Conservation (phyloP, 768 basidiomycete genomes). For the Macrocybe gigantea region DNA sequence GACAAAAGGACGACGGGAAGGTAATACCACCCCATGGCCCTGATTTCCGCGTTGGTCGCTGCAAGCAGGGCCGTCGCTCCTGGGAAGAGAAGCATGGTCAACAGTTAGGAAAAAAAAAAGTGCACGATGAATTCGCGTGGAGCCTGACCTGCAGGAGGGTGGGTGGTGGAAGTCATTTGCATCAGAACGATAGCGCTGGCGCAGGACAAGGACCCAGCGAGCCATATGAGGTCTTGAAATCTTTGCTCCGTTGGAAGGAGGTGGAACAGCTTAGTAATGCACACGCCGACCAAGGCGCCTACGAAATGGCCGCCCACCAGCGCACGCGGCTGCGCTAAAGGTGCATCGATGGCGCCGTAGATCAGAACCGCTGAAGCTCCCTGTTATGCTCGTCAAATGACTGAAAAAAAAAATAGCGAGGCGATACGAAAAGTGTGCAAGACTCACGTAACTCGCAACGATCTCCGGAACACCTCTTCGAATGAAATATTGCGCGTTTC, state of each 20-base stretch:
- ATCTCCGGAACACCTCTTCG: constrained; percentile 38
- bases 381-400: constrained; percentile 16
- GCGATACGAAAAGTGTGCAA: background rate
- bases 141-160: constrained; percentile 44
- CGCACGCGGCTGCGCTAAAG: constrained; percentile 46
- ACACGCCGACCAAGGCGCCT: constrained; percentile 41
- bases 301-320: constrained; percentile 48
- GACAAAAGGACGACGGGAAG: constrained; percentile 46
- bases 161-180: constrained; percentile 47
- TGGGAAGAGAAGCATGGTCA: constrained; percentile 6
- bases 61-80: constrained; percentile 52
- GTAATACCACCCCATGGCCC: constrained; percentile 46
- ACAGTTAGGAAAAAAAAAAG: background rate
- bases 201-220: constrained; percentile 40
- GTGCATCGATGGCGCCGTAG: constrained; percentile 47
- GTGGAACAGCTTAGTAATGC: constrained; percentile 45
- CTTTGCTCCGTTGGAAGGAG: constrained; percentile 35
- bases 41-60: constrained; percentile 32
- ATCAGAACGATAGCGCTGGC: constrained; percentile 38
- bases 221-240: constrained; percentile 41
- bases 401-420: background rate
- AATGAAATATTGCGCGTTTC: constrained; percentile 41
- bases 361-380: constrained; percentile 51
- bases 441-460: constrained; percentile 41
- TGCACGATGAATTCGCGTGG: background rate